Evolutionary conservation across 2,329 filamentous ascomycete species (phyloP), one percentile per base, ranked within the genome.

Genomic region (Domatiomyces globalis): DNA sequence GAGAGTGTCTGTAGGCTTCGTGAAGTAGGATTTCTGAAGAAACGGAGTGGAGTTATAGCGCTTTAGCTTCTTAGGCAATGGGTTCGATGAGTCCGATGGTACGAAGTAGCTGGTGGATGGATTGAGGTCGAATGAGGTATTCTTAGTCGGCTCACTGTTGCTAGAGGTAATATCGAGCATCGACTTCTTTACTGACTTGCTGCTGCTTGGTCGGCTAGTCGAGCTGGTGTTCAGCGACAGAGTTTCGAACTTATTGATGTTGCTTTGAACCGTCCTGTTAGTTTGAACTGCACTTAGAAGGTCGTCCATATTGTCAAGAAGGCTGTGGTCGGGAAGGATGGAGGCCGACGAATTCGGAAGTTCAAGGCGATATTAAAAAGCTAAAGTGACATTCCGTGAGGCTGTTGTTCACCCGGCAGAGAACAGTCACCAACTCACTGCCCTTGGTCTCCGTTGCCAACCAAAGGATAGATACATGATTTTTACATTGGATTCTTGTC

Each of bases 241-340:
- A 12, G 67, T 62, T 43, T 71, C 67, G 8, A 68, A 60, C 22
- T 65, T 61, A 45, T 58, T 66, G 42, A 63, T 59, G 49, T 70
- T 71, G 45, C 66, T 68, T 57, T 78, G 75, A 1, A 71, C 73
- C 45, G 67, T 68, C 77, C 75, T 4, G 69, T 73, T 46, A 71
- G 74, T 68, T 73, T 77, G 58, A 79, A 69, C 1, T 73, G 76
- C 8, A 69, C 77, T 49, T 45, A 58, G 65, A 22, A 81, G 65
- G 25, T 72, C 72, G 51, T 79, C 77, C 79, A 81, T 82, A 25
- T 27, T 17, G 43, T 10, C 19, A 2, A 19, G 43, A 4, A 39
- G 10, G 12, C 10, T 39, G 33, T 39, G 15, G 12, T 15, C 33
- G 22, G 15, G 33, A 39, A 39, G 33, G 15, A 39, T 33, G 29